phyloP scores from a whole-genome alignment of 371 early-diverging fungal species.

The Gilbertella persicaria region DNA sequence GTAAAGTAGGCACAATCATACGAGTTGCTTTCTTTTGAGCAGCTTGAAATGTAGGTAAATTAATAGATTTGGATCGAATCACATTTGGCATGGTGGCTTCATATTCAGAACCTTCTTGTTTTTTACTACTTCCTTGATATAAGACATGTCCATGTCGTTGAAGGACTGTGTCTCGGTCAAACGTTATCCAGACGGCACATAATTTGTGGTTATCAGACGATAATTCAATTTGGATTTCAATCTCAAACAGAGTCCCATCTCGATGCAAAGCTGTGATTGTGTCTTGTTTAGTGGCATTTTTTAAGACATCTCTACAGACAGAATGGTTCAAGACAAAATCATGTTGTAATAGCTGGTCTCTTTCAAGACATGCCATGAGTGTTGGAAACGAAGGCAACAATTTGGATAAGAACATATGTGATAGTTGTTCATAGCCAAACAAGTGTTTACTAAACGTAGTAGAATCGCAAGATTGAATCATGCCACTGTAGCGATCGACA shows the following conservation, averaged over 20 bases:
- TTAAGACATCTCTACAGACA: constrained; percentile 31
- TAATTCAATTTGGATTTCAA: constrained; percentile 65
- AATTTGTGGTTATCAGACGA: constrained; percentile 35
- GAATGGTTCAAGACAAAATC: constrained; percentile 37
- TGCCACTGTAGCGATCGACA: constrained; percentile 39
- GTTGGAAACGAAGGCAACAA: constrained; percentile 62
- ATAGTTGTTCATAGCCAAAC: constrained; percentile 57
- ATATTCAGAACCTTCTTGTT: background rate
- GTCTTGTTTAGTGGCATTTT: background rate
- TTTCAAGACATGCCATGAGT: constrained; percentile 43
- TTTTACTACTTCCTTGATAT: background rate
- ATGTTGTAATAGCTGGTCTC: constrained; percentile 32
- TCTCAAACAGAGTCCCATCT: constrained; percentile 61
- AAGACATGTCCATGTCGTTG: constrained; percentile 13
- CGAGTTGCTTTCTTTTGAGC: background rate
- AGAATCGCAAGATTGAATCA: constrained; percentile 56
- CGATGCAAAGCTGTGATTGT: constrained; percentile 53
- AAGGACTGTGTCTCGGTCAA: constrained; percentile 50
- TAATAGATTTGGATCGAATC: constrained; percentile 21
- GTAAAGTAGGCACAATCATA: background rate
- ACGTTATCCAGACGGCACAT: constrained; percentile 67
- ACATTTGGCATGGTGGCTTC: background rate
- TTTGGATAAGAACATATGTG: constrained; percentile 18
- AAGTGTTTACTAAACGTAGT: constrained; percentile 63
- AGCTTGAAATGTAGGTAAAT: constrained; percentile 15